Evolutionary conservation across 1,284 basidiomycete genomes (phyloP).

Genomic region (Naganishia albida): DNA sequence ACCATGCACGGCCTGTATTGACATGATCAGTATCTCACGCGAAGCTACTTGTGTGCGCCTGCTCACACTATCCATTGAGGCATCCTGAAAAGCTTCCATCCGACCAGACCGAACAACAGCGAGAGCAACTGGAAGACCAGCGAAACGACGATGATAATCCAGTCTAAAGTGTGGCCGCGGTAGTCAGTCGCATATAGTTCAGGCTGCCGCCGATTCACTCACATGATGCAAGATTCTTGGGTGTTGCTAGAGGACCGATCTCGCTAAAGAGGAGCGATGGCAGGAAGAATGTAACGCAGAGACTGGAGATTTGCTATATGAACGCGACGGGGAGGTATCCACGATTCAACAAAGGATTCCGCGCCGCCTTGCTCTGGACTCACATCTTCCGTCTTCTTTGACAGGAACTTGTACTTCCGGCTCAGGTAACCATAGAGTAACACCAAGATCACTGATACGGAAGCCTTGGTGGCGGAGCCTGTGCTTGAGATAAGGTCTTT

Average conservation of each 20-base stretch:
- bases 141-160: constrained; percentile 47
- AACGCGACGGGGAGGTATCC: background rate
- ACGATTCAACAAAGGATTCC: background rate
- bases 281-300: constrained; percentile 48
- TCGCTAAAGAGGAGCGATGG: constrained; percentile 50
- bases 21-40: background rate
- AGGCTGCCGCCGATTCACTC: constrained; percentile 24
- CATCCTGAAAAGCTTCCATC: constrained; percentile 40
- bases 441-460: constrained; percentile 47
- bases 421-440: constrained; percentile 45
- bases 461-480: constrained; percentile 38
- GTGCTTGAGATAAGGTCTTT: constrained; percentile 10
- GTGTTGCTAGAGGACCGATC: constrained; percentile 48
- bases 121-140: constrained; percentile 46
- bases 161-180: constrained; percentile 36
- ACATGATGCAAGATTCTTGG: constrained; percentile 45
- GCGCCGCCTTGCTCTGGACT: constrained; percentile 4
- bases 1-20: constrained; percentile 44
- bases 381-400: constrained; percentile 42
- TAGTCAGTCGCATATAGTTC: background rate
- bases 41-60: background rate
- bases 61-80: constrained; percentile 46
- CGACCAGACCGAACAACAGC: constrained; percentile 40
- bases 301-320: constrained; percentile 41
- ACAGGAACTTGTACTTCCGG: constrained; percentile 38